These are phyloP conservation scores for Syzygium jambos DNA, from an alignment of 345 rosid species.

Conservation along the genomic window DNA sequence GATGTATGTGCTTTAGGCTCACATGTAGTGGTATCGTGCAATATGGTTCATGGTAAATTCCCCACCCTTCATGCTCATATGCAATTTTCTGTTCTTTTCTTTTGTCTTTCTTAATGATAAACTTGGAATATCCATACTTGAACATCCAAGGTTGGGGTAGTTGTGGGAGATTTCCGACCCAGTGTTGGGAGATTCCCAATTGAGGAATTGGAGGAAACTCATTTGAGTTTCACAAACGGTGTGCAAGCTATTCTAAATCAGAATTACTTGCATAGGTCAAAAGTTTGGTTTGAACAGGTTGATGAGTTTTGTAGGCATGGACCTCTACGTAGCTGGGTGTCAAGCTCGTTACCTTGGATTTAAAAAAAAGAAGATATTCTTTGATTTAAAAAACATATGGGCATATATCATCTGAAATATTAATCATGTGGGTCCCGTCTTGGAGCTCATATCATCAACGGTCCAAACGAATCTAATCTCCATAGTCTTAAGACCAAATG, in stretches of 20 bases:
- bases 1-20: background rate
- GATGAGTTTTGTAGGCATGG: background rate
- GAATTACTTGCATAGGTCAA: background rate
- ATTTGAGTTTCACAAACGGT: background rate
- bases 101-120: background rate
- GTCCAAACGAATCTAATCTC: background rate
- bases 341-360: background rate
- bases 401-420: background rate
- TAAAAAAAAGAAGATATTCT: background rate
- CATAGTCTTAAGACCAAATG: background rate
- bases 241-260: background rate
- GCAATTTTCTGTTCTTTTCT: background rate
- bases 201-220: background rate
- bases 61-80: background rate
- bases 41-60: background rate
- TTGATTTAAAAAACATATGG: background rate
- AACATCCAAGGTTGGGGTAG: background rate
- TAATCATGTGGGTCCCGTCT: background rate
- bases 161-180: background rate
- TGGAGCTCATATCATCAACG: background rate
- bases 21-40: background rate
- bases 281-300: background rate
- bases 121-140: background rate
- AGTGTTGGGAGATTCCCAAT: background rate
- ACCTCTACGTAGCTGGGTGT: background rate